phyloP scores from a whole-genome alignment of 2,329 filamentous ascomycete genomes.

The Tolypocladium tundrense region DNA sequence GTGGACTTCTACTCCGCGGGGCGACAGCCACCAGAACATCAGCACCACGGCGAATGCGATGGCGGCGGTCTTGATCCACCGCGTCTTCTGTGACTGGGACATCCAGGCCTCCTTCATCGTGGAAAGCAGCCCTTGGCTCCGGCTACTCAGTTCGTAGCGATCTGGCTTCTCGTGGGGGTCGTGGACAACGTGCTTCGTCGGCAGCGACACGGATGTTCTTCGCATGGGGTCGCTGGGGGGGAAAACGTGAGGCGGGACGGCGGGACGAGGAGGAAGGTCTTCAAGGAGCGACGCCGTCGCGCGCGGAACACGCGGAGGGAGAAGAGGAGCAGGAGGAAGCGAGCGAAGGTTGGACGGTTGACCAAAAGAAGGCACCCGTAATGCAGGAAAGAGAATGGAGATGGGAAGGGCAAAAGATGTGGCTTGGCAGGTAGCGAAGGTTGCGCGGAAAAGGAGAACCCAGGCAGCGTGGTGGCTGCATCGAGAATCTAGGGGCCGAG shows the following conservation, averaged over 20 bases:
- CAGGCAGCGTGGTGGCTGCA: neutral
- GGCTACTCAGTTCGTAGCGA: slow-evolving; percentile 42
- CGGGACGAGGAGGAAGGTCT: neutral
- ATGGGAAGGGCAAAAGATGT: neutral
- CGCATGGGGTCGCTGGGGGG: slow-evolving; percentile 34
- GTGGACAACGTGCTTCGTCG: slow-evolving; percentile 46
- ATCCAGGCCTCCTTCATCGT: slow-evolving; percentile 48
- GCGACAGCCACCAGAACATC: slow-evolving; percentile 54
- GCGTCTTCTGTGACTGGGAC: slow-evolving; percentile 54
- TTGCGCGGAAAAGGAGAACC: slow-evolving; percentile 5
- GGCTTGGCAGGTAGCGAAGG: neutral
- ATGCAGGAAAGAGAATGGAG: neutral
- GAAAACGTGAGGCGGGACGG: neutral
- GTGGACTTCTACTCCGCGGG: slow-evolving; percentile 45
- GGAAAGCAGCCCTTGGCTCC: slow-evolving; percentile 37
- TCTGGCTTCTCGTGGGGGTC: slow-evolving; percentile 57
- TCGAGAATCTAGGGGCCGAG: neutral
- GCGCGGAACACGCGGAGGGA: slow-evolving; percentile 8
- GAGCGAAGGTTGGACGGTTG: neutral
- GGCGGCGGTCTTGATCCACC: slow-evolving; percentile 55
- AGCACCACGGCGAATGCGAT: slow-evolving; percentile 50
- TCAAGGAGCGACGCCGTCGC: slow-evolving; percentile 16
- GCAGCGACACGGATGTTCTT: slow-evolving; percentile 54
- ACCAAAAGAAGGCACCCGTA: neutral
- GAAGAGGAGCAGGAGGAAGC: neutral